Evolutionary conservation across 257 asterid species (phyloP).

Genomic region (Orobanche coerulescens): DNA sequence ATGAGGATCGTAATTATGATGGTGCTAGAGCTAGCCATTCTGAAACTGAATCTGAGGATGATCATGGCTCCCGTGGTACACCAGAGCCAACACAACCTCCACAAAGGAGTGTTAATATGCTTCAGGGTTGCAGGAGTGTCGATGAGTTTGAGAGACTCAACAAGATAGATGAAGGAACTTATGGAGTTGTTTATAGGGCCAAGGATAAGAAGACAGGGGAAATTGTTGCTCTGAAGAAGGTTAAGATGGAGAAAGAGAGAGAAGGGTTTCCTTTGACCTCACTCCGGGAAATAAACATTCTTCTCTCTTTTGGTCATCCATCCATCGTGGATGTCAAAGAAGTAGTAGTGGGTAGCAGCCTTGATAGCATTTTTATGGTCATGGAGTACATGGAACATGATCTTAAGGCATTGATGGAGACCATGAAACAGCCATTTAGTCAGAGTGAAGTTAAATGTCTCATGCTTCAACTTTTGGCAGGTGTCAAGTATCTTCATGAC

Average conservation of each 20-base stretch:
- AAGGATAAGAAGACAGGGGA: slow-evolving; percentile 83
- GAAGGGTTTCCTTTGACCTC: slow-evolving; percentile 94
- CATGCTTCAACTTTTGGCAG: slow-evolving; percentile 85
- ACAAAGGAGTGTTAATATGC: slow-evolving; percentile 72
- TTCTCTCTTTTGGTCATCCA: slow-evolving; percentile 71
- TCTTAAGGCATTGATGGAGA: slow-evolving; percentile 82
- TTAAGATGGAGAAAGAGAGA: slow-evolving; percentile 93
- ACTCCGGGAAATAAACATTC: slow-evolving; percentile 83
- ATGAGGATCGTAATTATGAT: slow-evolving; percentile 33
- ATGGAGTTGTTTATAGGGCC: slow-evolving; percentile 88
- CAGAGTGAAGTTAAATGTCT: slow-evolving; percentile 93
- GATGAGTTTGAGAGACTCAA: slow-evolving; percentile 88
- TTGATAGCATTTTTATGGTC: slow-evolving; percentile 87
- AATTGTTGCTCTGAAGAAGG: slow-evolving; percentile 90
- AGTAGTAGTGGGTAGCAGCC: slow-evolving; percentile 81
- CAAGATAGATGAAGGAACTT: slow-evolving; percentile 90
- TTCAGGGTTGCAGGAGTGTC: slow-evolving; percentile 84
- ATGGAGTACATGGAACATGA: slow-evolving; percentile 99
- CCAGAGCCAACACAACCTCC: slow-evolving; percentile 42
- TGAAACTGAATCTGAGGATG: slow-evolving; percentile 49
- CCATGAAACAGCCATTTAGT: slow-evolving; percentile 79
- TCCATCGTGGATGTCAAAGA: slow-evolving; percentile 90
- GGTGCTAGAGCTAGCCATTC: slow-evolving; percentile 35
- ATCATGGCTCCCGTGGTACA: slow-evolving; percentile 34
- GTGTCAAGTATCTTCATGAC: slow-evolving; percentile 81